Evolutionary conservation across 805 yeast species (phyloP), one percentile per base, ranked within the genome.

Genomic region (Jamesozyma gamospora): DNA sequence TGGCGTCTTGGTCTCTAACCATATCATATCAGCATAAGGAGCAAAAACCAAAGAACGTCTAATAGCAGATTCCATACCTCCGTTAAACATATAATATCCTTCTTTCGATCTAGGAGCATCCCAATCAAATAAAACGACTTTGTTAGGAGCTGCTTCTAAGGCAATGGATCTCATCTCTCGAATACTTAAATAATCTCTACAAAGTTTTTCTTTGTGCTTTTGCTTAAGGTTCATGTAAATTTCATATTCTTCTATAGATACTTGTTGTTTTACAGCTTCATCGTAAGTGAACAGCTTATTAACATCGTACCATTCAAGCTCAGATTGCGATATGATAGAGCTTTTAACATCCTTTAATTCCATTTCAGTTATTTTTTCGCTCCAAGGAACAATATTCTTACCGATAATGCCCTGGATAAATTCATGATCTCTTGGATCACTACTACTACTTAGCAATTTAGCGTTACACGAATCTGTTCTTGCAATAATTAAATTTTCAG

Each of bases 1-100:
- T 15, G 82, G 82, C 3, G 69, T 66, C 53, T 75, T 74, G 28
- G 82, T 77, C 50, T 77, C 81, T 14, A 76, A 60, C 82, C 82
- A 77, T 17, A 77, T 54, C 52, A 74, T 53, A 42, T 76, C 82
- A 11, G 80, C 69, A 43, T 72, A 71, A 12, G 80, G 81, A 5
- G 79, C 75, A 53, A 64, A 77, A 1, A 66, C 66, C 21, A 74
- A 52, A 0, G 75, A 72, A 40, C 82, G 64, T 49, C 71, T 68
- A 32, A 76, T 58, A 3, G 81, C 81, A 17, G 69, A 68, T 31
- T 70, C 75, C 48, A 73, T 63, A 16, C 80, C 72, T 1, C 71
- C 60, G 41, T 66, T 55, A 43, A 66, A 67, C 47, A 70, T 64
- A 49, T 71, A 71, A 51, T 71, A 71, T 3, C 82, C 82, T 44